Percentiles rank a stretch among this genome's conserved stretches.
These are phyloP conservation scores for Aspergillus floridensis DNA, from an alignment of 2,329 filamentous ascomycete species.

Conservation along the genomic window DNA sequence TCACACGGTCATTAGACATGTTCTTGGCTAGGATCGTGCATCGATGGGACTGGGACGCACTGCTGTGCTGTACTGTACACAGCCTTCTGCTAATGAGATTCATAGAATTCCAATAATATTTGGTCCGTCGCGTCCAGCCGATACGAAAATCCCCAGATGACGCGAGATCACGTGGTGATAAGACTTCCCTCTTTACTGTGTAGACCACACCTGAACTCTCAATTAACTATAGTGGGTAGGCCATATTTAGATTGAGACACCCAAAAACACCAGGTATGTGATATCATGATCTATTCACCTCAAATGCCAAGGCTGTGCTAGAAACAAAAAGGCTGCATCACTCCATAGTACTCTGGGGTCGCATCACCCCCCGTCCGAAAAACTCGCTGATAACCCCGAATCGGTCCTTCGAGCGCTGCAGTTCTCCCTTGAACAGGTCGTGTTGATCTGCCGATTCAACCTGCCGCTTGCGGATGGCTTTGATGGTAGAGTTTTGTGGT, in stretches of 20 bases:
- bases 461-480: slow-evolving; percentile 81
- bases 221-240: background rate
- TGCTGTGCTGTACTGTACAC: no score
- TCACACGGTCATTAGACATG: slow-evolving; percentile 40
- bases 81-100: background rate
- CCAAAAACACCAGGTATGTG: background rate
- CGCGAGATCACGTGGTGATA: slow-evolving; percentile 34
- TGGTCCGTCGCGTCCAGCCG: slow-evolving; percentile 5
- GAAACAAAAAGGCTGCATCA: slow-evolving; percentile 13
- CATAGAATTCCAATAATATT: background rate
- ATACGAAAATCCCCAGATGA: slow-evolving; percentile 13
- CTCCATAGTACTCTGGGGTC: slow-evolving; percentile 37
- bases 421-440: slow-evolving; percentile 79
- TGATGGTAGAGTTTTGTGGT: slow-evolving; percentile 79
- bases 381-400: slow-evolving; percentile 93
- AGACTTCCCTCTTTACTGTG: slow-evolving; percentile 12
- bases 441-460: slow-evolving; percentile 82
- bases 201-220: background rate
- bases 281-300: slow-evolving; percentile 1
- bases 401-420: slow-evolving; percentile 73
- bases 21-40: background rate
- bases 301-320: slow-evolving; percentile 6
- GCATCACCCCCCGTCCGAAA: slow-evolving; percentile 93
- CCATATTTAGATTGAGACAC: background rate
- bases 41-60: no score